Percentiles rank a stretch among this genome's conserved stretches.
phyloP scores from a whole-genome alignment of 257 asterid genomes.

The Scutellaria minor region DNA sequence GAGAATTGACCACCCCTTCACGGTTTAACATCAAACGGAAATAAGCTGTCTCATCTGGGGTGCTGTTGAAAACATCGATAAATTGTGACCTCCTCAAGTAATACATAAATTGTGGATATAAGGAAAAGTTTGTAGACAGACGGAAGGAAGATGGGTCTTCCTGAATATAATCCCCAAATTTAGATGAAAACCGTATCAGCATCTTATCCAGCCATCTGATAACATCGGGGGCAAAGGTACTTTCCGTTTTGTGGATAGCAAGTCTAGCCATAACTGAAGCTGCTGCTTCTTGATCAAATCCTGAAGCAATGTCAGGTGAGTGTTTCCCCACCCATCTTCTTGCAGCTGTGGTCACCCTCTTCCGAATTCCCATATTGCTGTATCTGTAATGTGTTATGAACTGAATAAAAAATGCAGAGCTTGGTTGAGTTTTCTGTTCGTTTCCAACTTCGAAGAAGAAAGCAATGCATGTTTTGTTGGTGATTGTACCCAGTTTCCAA shows the following conservation, averaged over 20 bases:
- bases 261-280: slow-evolving; percentile 92
- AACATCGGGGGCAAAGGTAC: slow-evolving; percentile 56
- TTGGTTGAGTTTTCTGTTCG: slow-evolving; percentile 66
- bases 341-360: slow-evolving; percentile 92
- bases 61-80: slow-evolving; percentile 78
- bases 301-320: slow-evolving; percentile 77
- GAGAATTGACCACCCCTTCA: slow-evolving; percentile 84
- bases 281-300: slow-evolving; percentile 96
- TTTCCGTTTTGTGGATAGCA: slow-evolving; percentile 62
- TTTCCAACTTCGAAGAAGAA: slow-evolving; percentile 81
- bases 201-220: slow-evolving; percentile 78
- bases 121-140: slow-evolving; percentile 72
- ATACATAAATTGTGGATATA: slow-evolving; percentile 92
- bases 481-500: slow-evolving; percentile 80
- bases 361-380: slow-evolving; percentile 70
- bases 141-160: slow-evolving; percentile 94
- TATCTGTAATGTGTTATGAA: slow-evolving; percentile 76
- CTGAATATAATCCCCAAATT: slow-evolving; percentile 82
- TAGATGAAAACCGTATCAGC: slow-evolving; percentile 72
- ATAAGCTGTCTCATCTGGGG: slow-evolving; percentile 92
- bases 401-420: slow-evolving; percentile 83
- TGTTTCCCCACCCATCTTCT: slow-evolving; percentile 86
- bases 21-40: slow-evolving; percentile 81
- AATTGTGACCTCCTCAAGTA: slow-evolving; percentile 90
- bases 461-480: slow-evolving; percentile 76